Conservation (phyloP, 768 basidiomycete species). For the Mycena floridula region DNA sequence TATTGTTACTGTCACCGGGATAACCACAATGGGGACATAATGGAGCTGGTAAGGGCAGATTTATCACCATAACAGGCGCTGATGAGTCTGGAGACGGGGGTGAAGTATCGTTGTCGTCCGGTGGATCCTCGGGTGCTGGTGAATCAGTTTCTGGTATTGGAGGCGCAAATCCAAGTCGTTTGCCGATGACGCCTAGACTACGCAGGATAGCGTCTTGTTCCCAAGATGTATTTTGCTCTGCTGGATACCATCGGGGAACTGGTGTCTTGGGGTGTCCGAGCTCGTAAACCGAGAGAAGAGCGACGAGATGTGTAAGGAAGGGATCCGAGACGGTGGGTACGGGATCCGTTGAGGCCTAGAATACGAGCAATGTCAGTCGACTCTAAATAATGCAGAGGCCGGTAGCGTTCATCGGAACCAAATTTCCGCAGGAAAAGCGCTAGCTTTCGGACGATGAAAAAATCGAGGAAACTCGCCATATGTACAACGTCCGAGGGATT, state of each 20-base stretch:
- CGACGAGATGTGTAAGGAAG: conserved; percentile 46
- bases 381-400: too few relatives aligned
- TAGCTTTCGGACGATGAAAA: too few relatives aligned
- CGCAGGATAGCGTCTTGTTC: neutral
- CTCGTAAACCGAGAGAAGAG: conserved; percentile 49
- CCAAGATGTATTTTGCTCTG: neutral
- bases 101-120: neutral
- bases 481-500: too few relatives aligned
- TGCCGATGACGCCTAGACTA: neutral
- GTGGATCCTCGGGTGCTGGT: neutral
- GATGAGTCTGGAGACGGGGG: neutral
- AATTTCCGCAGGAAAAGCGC: too few relatives aligned
- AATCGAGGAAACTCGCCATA: too few relatives aligned
- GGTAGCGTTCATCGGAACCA: too few relatives aligned
- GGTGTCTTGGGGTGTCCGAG: conserved; percentile 19
- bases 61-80: too few relatives aligned
- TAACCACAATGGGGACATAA: neutral
- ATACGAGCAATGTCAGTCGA: too few relatives aligned
- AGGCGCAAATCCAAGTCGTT: neutral
- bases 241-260: conserved; percentile 7
- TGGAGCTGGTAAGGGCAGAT: neutral
- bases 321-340: too few relatives aligned
- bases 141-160: neutral
- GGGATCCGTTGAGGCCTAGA: too few relatives aligned
- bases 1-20: neutral